Conservation (phyloP, 345 rosid genomes). For the Lepidium sativum region DNA sequence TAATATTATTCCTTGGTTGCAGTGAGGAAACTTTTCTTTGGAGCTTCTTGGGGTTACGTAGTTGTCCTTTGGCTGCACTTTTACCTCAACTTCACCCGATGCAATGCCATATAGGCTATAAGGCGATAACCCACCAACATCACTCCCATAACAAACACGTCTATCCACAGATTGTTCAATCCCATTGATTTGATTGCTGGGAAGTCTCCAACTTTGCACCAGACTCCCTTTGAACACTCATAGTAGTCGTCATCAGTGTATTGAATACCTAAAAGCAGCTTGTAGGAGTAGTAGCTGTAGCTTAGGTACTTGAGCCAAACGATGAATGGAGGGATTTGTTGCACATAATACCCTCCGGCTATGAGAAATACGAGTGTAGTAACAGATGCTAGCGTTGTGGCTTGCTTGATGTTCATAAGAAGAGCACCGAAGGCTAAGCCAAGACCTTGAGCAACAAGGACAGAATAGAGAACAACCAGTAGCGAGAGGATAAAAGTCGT, state of each 20-base stretch:
- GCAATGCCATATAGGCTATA: conserved; percentile 74
- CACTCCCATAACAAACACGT: conserved; percentile 74
- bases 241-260: conserved; percentile 65
- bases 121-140: conserved; percentile 93
- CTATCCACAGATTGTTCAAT: conserved; percentile 67
- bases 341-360: conserved; percentile 94
- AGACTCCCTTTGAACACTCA: conserved; percentile 62
- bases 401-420: conserved; percentile 95
- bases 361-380: conserved; percentile 93
- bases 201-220: conserved; percentile 77
- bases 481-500: conserved; percentile 71
- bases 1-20: conserved; percentile 44
- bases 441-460: conserved; percentile 89
- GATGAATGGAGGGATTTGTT: conserved; percentile 88
- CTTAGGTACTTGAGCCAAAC: conserved; percentile 96
- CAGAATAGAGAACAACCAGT: conserved; percentile 78
- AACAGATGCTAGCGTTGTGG: conserved; percentile 92
- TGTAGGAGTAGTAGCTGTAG: conserved; percentile 94
- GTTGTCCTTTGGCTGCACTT: background rate
- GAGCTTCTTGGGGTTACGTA: conserved; percentile 13
- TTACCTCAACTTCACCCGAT: conserved; percentile 57
- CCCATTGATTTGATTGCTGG: conserved; percentile 88
- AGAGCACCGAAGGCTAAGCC: conserved; percentile 94
- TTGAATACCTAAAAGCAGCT: conserved; percentile 92
- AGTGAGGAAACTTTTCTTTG: conserved; percentile 24